Evolutionary conservation across 345 rosid genomes (phyloP).

Genomic region (Anacardium occidentale): DNA sequence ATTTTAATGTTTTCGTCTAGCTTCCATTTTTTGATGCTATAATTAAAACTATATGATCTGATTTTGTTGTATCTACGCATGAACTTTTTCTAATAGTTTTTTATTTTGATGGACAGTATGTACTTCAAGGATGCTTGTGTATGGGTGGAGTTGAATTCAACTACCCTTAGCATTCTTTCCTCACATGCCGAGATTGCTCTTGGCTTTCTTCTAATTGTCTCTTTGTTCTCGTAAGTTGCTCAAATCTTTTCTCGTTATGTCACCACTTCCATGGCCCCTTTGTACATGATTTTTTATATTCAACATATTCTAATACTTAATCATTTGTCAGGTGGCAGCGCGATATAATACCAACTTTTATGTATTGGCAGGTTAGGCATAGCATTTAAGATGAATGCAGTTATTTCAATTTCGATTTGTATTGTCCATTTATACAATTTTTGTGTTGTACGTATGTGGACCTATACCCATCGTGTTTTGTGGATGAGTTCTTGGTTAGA

Average conservation of each 20-base stretch:
- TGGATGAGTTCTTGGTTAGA: neutral
- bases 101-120: slow-evolving; percentile 49
- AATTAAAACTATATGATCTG: neutral
- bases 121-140: slow-evolving; percentile 93
- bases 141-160: slow-evolving; percentile 91
- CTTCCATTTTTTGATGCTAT: neutral
- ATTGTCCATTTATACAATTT: neutral
- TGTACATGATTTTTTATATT: slow-evolving; percentile 13
- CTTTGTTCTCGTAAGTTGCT: slow-evolving; percentile 72
- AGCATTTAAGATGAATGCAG: neutral
- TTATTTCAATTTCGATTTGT: neutral
- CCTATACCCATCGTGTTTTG: neutral
- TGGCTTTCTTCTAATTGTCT: slow-evolving; percentile 74
- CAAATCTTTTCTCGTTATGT: slow-evolving; percentile 11
- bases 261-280: neutral
- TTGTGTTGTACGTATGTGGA: neutral
- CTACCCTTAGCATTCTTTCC: slow-evolving; percentile 79
- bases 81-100: neutral
- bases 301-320: neutral
- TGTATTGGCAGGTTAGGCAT: slow-evolving; percentile 93
- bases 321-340: slow-evolving; percentile 85
- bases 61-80: neutral
- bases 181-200: slow-evolving; percentile 92
- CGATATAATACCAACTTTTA: slow-evolving; percentile 91
- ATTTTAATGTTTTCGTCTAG: neutral